These are phyloP conservation scores for Penicillium goetzii DNA, from an alignment of 495 filamentous ascomycete genomes.

Conservation along the genomic window DNA sequence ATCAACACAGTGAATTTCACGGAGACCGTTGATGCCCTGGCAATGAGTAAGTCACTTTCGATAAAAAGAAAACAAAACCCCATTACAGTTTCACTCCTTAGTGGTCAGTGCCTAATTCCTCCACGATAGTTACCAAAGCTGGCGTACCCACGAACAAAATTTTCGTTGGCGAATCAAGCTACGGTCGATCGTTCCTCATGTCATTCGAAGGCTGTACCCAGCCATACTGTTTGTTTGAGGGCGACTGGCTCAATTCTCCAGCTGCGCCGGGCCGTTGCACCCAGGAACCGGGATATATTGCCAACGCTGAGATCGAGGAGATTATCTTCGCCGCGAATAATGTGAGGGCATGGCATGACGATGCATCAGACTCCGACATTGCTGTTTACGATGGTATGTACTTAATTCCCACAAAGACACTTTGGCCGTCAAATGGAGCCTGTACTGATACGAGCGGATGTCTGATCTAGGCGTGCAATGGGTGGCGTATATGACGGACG, in stretches of 20 bases:
- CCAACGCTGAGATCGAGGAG: slow-evolving; percentile 7
- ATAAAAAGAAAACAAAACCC: background rate
- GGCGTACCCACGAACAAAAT: slow-evolving; percentile 47
- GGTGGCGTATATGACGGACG: too few species aligned
- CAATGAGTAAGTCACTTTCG: slow-evolving; percentile 12
- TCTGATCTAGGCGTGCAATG: too few species aligned
- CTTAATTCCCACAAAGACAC: too few species aligned
- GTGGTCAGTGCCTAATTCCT: background rate
- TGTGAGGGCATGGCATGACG: too few species aligned
- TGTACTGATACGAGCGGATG: too few species aligned
- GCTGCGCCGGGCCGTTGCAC: slow-evolving; percentile 21
- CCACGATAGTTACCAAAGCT: slow-evolving; percentile 53
- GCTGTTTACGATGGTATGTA: too few species aligned
- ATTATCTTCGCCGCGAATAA: background rate
- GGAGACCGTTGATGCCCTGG: slow-evolving; percentile 48
- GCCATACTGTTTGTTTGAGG: background rate
- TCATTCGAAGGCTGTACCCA: background rate
- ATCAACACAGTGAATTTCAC: background rate
- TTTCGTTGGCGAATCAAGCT: slow-evolving; percentile 16
- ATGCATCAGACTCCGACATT: too few species aligned
- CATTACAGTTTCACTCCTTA: background rate
- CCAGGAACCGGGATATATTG: background rate
- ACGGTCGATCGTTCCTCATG: background rate
- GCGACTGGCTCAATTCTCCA: background rate
- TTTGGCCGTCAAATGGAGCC: too few species aligned